Evolutionary conservation across 2,329 filamentous ascomycete species (phyloP).

Genomic region (Paecilomyces sp.): DNA sequence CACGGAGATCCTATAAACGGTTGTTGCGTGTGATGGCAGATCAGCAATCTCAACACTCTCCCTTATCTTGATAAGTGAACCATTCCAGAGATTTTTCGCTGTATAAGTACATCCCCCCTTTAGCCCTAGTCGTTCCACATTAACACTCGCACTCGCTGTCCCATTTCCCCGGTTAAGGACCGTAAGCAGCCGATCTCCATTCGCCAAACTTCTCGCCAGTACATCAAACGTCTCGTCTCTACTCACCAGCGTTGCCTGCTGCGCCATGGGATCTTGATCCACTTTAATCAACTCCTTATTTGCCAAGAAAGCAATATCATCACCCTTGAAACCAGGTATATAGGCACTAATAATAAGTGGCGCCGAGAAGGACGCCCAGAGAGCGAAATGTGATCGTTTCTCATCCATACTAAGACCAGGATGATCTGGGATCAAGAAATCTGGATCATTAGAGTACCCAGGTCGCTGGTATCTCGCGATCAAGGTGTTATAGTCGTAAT

Average conservation of each 20-base stretch:
- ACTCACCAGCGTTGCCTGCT: constrained; percentile 43
- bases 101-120: constrained; percentile 19
- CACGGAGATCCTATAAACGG: constrained; percentile 37
- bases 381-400: constrained; percentile 41
- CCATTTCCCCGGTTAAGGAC: constrained; percentile 38
- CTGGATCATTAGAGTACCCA: constrained; percentile 42
- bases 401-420: constrained; percentile 37
- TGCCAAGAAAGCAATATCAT: constrained; percentile 30
- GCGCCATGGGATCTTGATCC: constrained; percentile 36
- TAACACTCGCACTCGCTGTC: constrained; percentile 21
- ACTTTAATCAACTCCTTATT: constrained; percentile 38
- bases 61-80: constrained; percentile 15
- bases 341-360: constrained; percentile 44
- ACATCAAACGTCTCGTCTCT: constrained; percentile 39
- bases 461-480: constrained; percentile 39
- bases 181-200: constrained; percentile 42
- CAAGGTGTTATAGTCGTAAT: constrained; percentile 40
- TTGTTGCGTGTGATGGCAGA: constrained; percentile 33
- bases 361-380: constrained; percentile 46
- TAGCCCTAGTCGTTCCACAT: constrained; percentile 32
- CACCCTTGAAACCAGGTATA: constrained; percentile 27
- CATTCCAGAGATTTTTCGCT: constrained; percentile 41
- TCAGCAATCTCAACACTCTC: constrained; percentile 16
- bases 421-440: constrained; percentile 46
- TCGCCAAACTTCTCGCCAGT: constrained; percentile 39